phyloP scores from a whole-genome alignment of 2,329 filamentous ascomycete genomes.

The Fusarium albidum region DNA sequence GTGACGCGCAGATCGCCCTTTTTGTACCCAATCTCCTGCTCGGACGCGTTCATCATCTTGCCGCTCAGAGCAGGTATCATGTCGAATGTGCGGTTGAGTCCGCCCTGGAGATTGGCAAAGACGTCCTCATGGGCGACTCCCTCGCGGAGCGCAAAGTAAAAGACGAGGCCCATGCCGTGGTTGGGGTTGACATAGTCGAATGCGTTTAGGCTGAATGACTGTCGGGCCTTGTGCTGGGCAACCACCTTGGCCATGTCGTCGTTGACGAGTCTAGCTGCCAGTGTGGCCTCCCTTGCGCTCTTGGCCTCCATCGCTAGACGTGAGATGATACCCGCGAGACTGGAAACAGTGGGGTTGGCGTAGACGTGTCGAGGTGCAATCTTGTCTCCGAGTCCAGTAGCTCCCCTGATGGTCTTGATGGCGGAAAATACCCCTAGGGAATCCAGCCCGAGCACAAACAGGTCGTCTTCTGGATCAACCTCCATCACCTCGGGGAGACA shows the following conservation, averaged over 20 bases:
- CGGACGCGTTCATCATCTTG: slow-evolving; percentile 43
- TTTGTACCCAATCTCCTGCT: slow-evolving; percentile 38
- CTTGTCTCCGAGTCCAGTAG: slow-evolving; percentile 40
- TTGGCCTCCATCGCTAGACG: slow-evolving; percentile 17
- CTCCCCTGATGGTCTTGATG: slow-evolving; percentile 43
- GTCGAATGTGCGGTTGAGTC: slow-evolving; percentile 45
- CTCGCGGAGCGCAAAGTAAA: slow-evolving; percentile 46
- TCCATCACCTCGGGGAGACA: slow-evolving; percentile 29
- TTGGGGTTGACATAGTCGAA: slow-evolving; percentile 46
- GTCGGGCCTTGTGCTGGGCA: slow-evolving; percentile 36
- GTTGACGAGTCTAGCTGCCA: too few species aligned
- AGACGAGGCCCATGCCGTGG: slow-evolving; percentile 42
- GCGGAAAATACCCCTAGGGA: slow-evolving; percentile 42
- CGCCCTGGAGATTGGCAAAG: slow-evolving; percentile 44
- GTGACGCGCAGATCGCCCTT: slow-evolving; percentile 35
- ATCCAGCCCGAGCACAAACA: slow-evolving; percentile 44
- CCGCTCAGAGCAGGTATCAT: slow-evolving; percentile 48
- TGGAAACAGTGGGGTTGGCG: slow-evolving; percentile 41
- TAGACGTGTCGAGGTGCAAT: slow-evolving; percentile 47
- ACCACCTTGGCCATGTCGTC: slow-evolving; percentile 47
- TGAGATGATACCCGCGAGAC: slow-evolving; percentile 38
- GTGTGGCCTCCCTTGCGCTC: neutral
- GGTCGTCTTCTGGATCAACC: slow-evolving; percentile 32
- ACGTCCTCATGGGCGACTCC: slow-evolving; percentile 39
- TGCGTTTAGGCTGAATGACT: slow-evolving; percentile 41